Evolutionary conservation across 768 basidiomycete species (phyloP).

Genomic region (Suillus sp.): DNA sequence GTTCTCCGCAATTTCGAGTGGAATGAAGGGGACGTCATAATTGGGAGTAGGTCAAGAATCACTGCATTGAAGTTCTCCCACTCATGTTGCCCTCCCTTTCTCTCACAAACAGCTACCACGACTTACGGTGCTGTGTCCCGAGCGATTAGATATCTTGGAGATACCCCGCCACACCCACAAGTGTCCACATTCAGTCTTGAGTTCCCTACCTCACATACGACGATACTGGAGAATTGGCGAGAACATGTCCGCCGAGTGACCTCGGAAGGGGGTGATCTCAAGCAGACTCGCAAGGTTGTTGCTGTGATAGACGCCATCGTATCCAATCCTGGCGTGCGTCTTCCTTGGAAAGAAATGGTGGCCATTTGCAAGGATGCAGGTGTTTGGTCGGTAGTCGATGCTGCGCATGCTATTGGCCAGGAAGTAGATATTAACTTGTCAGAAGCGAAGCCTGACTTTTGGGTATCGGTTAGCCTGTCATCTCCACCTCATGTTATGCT

Average conservation of each 20-base stretch:
- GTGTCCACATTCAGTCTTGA: constrained; percentile 49
- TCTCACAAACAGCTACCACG: constrained; percentile 45
- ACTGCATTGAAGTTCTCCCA: constrained; percentile 7
- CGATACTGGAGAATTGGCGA: constrained; percentile 54
- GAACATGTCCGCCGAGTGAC: constrained; percentile 37
- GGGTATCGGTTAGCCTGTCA: constrained; percentile 60
- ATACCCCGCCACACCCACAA: constrained; percentile 55
- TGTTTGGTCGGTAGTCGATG: constrained; percentile 73
- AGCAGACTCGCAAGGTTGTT: constrained; percentile 51
- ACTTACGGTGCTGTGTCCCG: constrained; percentile 59
- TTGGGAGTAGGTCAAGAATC: constrained; percentile 49
- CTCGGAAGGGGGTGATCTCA: constrained; percentile 19
- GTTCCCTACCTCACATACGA: constrained; percentile 59
- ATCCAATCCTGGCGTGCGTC: constrained; percentile 57
- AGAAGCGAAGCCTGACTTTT: constrained; percentile 68
- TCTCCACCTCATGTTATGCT: not conserved
- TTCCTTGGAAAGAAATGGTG: constrained; percentile 77
- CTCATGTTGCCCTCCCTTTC: not conserved
- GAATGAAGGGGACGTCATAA: constrained; percentile 66
- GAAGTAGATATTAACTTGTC: constrained; percentile 61
- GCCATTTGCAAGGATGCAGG: constrained; percentile 61
- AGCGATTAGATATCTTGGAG: constrained; percentile 56
- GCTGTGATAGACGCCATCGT: constrained; percentile 71
- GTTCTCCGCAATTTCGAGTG: constrained; percentile 69
- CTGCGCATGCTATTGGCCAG: constrained; percentile 78